phyloP scores from a whole-genome alignment of 2,329 filamentous ascomycete genomes.

The Nakataea oryzae region DNA sequence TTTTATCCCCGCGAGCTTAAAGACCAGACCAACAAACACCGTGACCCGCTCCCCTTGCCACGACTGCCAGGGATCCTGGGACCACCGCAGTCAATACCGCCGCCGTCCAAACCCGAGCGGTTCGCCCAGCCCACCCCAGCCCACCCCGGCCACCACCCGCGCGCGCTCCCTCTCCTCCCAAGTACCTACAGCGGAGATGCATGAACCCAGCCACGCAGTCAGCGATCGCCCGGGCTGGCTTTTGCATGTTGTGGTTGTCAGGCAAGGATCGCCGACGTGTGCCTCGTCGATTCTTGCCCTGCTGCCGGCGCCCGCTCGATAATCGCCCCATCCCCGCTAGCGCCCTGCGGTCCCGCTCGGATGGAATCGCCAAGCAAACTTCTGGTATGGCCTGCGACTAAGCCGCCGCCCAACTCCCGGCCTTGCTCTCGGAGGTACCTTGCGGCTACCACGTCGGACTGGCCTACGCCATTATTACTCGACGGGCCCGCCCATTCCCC shows the following conservation, averaged over 20 bases:
- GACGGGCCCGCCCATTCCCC: too few relatives aligned
- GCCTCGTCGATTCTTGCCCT: background rate
- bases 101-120: background rate
- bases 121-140: too few relatives aligned
- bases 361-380: background rate
- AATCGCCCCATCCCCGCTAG: background rate
- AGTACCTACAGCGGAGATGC: background rate
- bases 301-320: background rate
- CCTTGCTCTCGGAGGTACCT: background rate
- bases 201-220: background rate
- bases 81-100: too few relatives aligned
- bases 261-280: background rate
- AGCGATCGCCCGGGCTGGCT: background rate
- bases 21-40: background rate
- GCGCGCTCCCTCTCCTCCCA: background rate
- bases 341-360: background rate
- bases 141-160: too few relatives aligned
- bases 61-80: background rate
- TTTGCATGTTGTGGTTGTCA: too few relatives aligned
- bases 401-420: too few relatives aligned
- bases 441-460: background rate
- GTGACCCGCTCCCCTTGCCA: too few relatives aligned
- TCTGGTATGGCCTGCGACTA: background rate
- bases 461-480: background rate
- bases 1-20: background rate